Conservation (phyloP, 2,329 filamentous ascomycete genomes). For the Fonsecaea erecta region DNA sequence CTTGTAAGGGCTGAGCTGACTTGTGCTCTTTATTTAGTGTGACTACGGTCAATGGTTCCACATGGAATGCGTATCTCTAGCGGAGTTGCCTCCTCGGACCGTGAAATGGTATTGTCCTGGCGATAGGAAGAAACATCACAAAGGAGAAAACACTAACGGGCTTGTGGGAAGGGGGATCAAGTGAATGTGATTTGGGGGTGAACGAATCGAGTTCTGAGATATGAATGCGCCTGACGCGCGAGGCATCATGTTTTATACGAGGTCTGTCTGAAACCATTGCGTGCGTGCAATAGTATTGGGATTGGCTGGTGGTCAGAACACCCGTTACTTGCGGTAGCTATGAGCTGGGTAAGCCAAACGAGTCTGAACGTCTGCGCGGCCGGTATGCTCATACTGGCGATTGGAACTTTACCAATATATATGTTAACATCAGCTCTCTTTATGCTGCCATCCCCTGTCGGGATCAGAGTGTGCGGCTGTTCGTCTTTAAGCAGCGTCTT, state of each 20-base stretch:
- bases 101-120: conserved; percentile 70
- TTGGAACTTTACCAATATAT: not conserved
- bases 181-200: conserved; percentile 5
- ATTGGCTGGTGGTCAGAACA: not conserved
- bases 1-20: conserved; percentile 1
- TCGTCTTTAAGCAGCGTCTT: not conserved
- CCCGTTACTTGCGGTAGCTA: not conserved
- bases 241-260: not conserved
- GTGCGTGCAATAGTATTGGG: not conserved
- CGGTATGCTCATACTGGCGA: not conserved
- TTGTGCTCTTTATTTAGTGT: conserved; percentile 51
- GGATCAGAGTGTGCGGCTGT: not conserved
- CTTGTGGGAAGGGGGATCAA: conserved; percentile 38
- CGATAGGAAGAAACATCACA: conserved; percentile 58
- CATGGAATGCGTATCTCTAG: conserved; percentile 63
- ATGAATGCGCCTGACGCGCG: not conserved
- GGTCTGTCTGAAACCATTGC: not conserved
- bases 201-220: not conserved
- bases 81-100: conserved; percentile 62
- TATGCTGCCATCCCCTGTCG: not conserved
- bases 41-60: conserved; percentile 70
- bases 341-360: not conserved
- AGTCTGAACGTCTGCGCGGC: not conserved
- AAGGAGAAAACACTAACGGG: conserved; percentile 42
- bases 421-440: not conserved